Conservation (phyloP, 1,139 yeast genomes). For the Candida frijolesensis region DNA sequence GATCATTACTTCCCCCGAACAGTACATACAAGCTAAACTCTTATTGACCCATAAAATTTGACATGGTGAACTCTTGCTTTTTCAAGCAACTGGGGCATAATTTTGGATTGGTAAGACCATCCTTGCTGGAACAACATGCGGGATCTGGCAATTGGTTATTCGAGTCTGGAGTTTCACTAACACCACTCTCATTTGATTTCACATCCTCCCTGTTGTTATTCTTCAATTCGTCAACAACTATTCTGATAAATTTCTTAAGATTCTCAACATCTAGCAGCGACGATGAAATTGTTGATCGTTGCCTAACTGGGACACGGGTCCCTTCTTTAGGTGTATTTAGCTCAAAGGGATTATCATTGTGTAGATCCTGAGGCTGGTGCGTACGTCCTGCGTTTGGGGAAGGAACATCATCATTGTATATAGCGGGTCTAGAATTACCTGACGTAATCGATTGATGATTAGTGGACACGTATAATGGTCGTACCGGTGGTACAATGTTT, state of each 20-base stretch:
- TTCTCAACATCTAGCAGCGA: not conserved
- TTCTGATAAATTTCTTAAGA: not conserved
- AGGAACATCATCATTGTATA: not conserved
- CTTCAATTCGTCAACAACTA: not conserved
- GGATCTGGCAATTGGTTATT: too few species aligned
- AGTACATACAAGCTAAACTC: too few species aligned
- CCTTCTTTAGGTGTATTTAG: not conserved
- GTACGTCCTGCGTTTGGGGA: not conserved
- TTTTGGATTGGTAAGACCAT: not conserved
- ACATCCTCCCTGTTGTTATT: not conserved
- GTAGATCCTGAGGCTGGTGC: not conserved
- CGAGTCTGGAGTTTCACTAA: not conserved
- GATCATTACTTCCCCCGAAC: not conserved
- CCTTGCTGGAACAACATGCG: not conserved
- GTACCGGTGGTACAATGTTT: not conserved
- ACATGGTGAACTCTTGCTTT: slow-evolving; percentile 3
- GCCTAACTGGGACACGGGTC: not conserved
- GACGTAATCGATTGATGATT: not conserved
- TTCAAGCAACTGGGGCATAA: slow-evolving; percentile 4
- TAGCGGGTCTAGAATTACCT: not conserved
- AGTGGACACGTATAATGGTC: not conserved
- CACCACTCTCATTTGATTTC: not conserved
- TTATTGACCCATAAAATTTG: not conserved
- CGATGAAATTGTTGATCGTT: not conserved
- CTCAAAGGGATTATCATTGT: not conserved